phyloP scores from a whole-genome alignment of 768 basidiomycete genomes.

The Tricholomella constricta region DNA sequence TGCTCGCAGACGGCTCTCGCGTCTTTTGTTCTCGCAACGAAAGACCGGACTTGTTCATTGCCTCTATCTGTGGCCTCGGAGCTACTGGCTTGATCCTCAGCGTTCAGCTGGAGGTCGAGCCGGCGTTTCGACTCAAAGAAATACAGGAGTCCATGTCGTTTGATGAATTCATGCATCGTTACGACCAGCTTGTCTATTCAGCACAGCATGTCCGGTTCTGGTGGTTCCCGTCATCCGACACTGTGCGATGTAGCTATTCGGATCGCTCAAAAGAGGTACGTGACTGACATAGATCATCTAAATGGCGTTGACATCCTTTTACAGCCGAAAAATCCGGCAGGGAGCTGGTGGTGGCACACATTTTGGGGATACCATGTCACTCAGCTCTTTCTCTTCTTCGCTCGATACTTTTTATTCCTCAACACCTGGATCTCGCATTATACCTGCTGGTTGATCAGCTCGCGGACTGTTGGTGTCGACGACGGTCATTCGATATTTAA shows the following conservation, averaged over 20 bases:
- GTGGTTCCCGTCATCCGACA: slow-evolving; percentile 89
- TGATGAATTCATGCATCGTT: slow-evolving; percentile 54
- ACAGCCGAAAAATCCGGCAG: slow-evolving; percentile 56
- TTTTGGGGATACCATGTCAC: slow-evolving; percentile 80
- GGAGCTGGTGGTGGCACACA: slow-evolving; percentile 68
- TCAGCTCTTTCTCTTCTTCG: slow-evolving; percentile 81
- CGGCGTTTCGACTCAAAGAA: slow-evolving; percentile 81
- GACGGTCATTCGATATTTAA: slow-evolving; percentile 87
- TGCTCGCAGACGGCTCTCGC: slow-evolving; percentile 74
- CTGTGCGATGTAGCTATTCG: slow-evolving; percentile 69
- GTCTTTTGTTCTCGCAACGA: slow-evolving; percentile 67
- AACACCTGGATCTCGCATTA: slow-evolving; percentile 67
- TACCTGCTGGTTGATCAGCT: slow-evolving; percentile 66
- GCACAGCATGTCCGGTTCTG: slow-evolving; percentile 91
- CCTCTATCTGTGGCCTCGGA: slow-evolving; percentile 90
- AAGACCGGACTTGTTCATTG: slow-evolving; percentile 77
- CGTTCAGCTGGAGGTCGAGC: slow-evolving; percentile 77
- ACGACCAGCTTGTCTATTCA: slow-evolving; percentile 58
- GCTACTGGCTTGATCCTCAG: slow-evolving; percentile 85
- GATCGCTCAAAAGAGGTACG: slow-evolving; percentile 78
- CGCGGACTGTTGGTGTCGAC: slow-evolving; percentile 63
- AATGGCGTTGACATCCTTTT: slow-evolving; percentile 4
- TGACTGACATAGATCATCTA: slow-evolving; percentile 16
- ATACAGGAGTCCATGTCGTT: slow-evolving; percentile 62
- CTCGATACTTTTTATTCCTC: slow-evolving; percentile 60